These are phyloP conservation scores for Zygosaccharomyces pseudobailii DNA, from an alignment of 1,139 yeast genomes.

Conservation along the genomic window DNA sequence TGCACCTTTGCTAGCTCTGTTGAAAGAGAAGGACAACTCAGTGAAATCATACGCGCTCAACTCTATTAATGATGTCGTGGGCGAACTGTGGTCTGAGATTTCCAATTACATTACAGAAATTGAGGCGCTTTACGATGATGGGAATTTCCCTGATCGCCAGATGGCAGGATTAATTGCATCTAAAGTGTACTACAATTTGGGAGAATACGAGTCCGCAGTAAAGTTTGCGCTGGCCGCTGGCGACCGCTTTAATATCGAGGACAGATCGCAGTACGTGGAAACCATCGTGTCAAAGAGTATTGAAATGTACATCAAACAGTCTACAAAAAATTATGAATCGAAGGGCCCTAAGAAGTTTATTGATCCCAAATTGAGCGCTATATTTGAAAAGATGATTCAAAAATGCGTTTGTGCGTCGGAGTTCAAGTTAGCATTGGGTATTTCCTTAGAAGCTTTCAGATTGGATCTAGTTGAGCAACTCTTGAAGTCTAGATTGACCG, in stretches of 20 bases:
- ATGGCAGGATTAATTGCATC: conserved; percentile 92
- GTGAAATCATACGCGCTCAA: conserved; percentile 82
- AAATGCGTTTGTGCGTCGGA: conserved; percentile 74
- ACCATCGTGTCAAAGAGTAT: conserved; percentile 92
- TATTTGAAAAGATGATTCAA: conserved; percentile 82
- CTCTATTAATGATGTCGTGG: conserved; percentile 76
- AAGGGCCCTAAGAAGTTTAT: conserved; percentile 34
- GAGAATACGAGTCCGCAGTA: conserved; percentile 89
- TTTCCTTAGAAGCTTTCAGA: conserved; percentile 83
- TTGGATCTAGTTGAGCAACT: conserved; percentile 72
- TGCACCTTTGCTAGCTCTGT: conserved; percentile 83
- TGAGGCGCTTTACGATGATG: conserved; percentile 89
- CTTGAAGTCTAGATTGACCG: conserved; percentile 44
- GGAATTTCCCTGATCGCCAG: conserved; percentile 63
- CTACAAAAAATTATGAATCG: conserved; percentile 52
- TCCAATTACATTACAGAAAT: conserved; percentile 82
- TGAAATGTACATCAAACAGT: conserved; percentile 65
- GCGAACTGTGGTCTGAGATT: conserved; percentile 95
- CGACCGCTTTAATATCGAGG: conserved; percentile 59
- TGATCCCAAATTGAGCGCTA: conserved; percentile 58
- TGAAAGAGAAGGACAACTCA: conserved; percentile 72
- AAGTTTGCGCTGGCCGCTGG: conserved; percentile 85
- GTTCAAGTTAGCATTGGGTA: conserved; percentile 79
- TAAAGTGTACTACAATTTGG: conserved; percentile 90
- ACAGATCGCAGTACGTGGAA: conserved; percentile 81